These are phyloP conservation scores for Trichothecium roseum DNA, from an alignment of 2,329 filamentous ascomycete species.

Conservation along the genomic window DNA sequence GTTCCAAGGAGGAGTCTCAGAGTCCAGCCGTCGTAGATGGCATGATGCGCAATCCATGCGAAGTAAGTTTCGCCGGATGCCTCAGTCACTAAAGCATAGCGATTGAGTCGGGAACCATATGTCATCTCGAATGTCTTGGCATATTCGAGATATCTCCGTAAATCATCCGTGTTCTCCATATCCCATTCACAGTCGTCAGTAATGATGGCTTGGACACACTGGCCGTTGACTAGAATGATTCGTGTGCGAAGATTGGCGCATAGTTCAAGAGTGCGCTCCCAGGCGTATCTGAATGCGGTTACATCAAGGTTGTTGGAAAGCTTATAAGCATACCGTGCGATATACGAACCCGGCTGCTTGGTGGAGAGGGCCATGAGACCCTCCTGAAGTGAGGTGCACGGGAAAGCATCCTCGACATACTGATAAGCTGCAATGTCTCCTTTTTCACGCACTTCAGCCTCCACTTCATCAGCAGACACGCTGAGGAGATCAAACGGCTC, in stretches of 20 bases:
- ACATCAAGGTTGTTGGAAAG: constrained; percentile 6
- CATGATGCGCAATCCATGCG: constrained; percentile 9
- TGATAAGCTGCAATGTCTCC: no score
- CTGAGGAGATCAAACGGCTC: constrained; percentile 1
- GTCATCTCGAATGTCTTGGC: constrained; percentile 4
- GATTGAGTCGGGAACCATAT: not conserved
- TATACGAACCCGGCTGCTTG: constrained; percentile 16
- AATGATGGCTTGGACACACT: constrained; percentile 7
- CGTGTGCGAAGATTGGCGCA: constrained; percentile 11
- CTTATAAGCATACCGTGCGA: constrained; percentile 7
- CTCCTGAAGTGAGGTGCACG: constrained; percentile 37
- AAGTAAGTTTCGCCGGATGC: constrained; percentile 1
- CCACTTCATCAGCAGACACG: constrained; percentile 1
- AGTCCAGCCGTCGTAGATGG: constrained; percentile 9
- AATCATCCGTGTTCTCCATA: not conserved
- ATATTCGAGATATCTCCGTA: no score
- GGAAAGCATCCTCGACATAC: constrained; percentile 34
- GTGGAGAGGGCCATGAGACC: constrained; percentile 35
- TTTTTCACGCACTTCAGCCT: not conserved
- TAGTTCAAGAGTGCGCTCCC: constrained; percentile 8
- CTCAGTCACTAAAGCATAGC: not conserved
- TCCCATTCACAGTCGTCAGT: constrained; percentile 4
- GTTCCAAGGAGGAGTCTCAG: constrained; percentile 1
- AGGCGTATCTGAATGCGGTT: constrained; percentile 7
- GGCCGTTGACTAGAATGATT: constrained; percentile 7